Evolutionary conservation across 805 yeast species (phyloP), one percentile per base, ranked within the genome.

Genomic region (Wickerhamiella parazyma): DNA sequence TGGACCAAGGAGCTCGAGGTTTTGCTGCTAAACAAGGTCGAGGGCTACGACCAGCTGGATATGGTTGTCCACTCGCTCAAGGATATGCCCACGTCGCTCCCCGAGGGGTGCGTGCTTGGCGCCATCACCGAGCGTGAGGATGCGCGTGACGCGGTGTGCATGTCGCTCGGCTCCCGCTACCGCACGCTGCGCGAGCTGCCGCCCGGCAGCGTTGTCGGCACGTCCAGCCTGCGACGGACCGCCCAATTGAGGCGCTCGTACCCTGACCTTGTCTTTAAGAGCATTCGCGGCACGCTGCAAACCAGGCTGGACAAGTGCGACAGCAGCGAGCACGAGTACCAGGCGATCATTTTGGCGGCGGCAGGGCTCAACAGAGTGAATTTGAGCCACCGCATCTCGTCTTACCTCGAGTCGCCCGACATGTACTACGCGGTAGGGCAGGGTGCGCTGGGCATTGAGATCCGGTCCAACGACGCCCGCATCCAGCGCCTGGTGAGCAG

Each of bases 381-480:
- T 10, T 64, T 87, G 42, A 76, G 72, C n/a, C 60, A 75, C 51
- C 69, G 96, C 60, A 85, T 91, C 57, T 77, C 95, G 5, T 68
- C 72, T 49, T 71, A 68, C 50, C 68, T 91, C 49, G 75, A 78
- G 45, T 70, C 76, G 4, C 80, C 83, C 26, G 82, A 79, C 44
- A 83, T 89, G 94, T 80, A 77, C 58, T 83, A 89, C 59, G 95
- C 98, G 1, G 95, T 91, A 37, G 98, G 98, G n/a, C 98, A 91
- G 66, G 98, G 98, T 50, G 97, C 97, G 0, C 64, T 91, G 36
- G 98, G 97, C 16, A 67, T 91, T 21, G 98, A 91, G 64, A 83
- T 89, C 51, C 72, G 93, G 54, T 71, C 71, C 46, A 72, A 70
- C 47, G 95, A 91, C 60, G 55, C 61, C 5, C 64, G 67, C 40